Percentiles rank a stretch among this genome's conserved stretches.
phyloP scores from a whole-genome alignment of 768 basidiomycete genomes.

The Lactifluus pinguis region DNA sequence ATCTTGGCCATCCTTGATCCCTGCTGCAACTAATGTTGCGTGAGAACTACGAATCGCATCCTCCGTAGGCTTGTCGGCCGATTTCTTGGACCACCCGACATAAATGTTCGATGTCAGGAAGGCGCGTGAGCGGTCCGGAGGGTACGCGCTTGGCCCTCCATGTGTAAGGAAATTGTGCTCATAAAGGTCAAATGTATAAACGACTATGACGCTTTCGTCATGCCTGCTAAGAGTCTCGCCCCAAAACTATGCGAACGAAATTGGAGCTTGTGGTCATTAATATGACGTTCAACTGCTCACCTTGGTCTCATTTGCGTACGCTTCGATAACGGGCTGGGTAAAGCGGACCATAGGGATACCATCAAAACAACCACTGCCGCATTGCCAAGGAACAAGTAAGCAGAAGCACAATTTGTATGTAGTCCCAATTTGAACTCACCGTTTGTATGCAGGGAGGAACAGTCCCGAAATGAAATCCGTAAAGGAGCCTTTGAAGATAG shows the following conservation, averaged over 20 bases:
- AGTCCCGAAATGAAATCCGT: slow-evolving; percentile 28
- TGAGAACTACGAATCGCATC: not conserved
- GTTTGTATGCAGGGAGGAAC: slow-evolving; percentile 24
- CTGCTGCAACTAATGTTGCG: not conserved
- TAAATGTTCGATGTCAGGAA: slow-evolving; percentile 15
- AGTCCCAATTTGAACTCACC: not conserved
- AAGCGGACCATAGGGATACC: not conserved
- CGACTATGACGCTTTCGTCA: slow-evolving; percentile 32
- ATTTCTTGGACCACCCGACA: slow-evolving; percentile 35
- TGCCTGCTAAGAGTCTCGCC: slow-evolving; percentile 28
- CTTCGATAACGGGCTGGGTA: not conserved
- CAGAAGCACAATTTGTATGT: not conserved
- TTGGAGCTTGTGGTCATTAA: not conserved
- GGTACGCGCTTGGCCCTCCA: slow-evolving; percentile 15
- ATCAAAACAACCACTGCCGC: not conserved
- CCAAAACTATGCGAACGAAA: slow-evolving; percentile 33
- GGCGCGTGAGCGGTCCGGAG: slow-evolving; percentile 14
- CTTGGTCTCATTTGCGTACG: slow-evolving; percentile 4
- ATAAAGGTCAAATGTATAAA: slow-evolving; percentile 28
- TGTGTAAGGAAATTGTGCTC: slow-evolving; percentile 7
- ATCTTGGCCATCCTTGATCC: not conserved
- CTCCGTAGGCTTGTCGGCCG: slow-evolving; percentile 26
- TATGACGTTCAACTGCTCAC: not conserved
- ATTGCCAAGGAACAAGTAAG: slow-evolving; percentile 7
- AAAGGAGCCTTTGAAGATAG: slow-evolving; percentile 30